phyloP scores from a whole-genome alignment of 345 rosid species.

The Populus simonii region DNA sequence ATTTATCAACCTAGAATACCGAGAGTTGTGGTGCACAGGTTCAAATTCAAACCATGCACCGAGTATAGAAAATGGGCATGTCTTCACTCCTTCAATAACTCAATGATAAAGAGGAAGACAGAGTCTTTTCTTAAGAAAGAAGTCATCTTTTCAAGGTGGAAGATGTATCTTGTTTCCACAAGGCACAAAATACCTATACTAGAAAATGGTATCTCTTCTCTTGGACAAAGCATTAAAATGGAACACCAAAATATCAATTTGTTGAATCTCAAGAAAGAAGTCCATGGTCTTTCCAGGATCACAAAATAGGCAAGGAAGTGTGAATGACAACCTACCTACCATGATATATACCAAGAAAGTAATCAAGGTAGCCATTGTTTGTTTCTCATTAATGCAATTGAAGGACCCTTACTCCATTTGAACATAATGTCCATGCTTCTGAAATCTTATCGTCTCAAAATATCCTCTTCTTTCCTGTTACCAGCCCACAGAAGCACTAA shows the following conservation, averaged over 20 bases:
- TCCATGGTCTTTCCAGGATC: background rate
- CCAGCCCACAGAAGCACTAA: conserved; percentile 31
- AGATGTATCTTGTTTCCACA: no score
- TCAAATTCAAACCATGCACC: no score
- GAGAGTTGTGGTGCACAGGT: background rate
- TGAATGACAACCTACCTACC: no score
- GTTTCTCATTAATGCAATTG: background rate
- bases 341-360: background rate
- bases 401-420: background rate
- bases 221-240: background rate
- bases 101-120: no score
- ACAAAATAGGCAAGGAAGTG: background rate
- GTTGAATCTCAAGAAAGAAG: background rate
- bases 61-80: no score
- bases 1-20: no score
- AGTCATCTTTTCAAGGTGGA: no score
- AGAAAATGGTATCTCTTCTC: no score
- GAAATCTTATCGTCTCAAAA: background rate
- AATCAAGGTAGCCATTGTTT: background rate
- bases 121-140: no score
- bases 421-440: background rate
- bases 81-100: no score
- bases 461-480: background rate
- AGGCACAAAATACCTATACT: no score
- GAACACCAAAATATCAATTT: background rate